Evolutionary conservation across 345 rosid species (phyloP).

Genomic region (Excoecaria agallocha): DNA sequence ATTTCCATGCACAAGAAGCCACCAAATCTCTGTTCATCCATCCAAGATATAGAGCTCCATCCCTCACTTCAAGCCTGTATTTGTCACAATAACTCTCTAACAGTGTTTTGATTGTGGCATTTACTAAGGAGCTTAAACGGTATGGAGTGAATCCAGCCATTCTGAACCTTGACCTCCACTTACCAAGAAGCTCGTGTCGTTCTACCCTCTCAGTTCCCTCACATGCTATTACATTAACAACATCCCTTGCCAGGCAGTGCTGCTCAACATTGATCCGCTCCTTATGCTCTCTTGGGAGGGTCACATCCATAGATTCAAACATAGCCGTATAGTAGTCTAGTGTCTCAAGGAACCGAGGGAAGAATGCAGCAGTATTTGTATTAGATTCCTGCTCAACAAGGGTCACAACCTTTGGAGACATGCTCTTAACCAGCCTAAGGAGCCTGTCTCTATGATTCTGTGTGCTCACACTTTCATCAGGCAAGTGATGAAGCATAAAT

Average conservation of each 20-base stretch:
- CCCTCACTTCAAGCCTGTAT: conserved; percentile 74
- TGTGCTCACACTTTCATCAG: conserved; percentile 85
- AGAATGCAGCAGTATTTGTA: conserved; percentile 80
- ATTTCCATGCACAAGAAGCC: conserved; percentile 88
- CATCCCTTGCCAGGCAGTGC: conserved; percentile 85
- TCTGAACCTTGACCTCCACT: conserved; percentile 75
- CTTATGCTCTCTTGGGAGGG: conserved; percentile 64
- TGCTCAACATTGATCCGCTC: conserved; percentile 85
- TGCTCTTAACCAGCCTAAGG: conserved; percentile 61
- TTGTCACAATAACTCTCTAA: conserved; percentile 54
- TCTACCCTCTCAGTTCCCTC: conserved; percentile 87
- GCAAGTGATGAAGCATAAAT: conserved; percentile 76
- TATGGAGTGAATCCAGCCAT: conserved; percentile 80
- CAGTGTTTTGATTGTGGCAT: conserved; percentile 61
- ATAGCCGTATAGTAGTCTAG: conserved; percentile 72
- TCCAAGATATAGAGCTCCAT: conserved; percentile 76
- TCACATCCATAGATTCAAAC: conserved; percentile 84
- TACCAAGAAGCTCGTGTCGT: conserved; percentile 78
- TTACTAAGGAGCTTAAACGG: conserved; percentile 77
- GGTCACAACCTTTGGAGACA: conserved; percentile 84
- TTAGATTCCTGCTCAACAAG: conserved; percentile 93
- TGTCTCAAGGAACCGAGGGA: conserved; percentile 75
- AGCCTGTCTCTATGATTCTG: conserved; percentile 73
- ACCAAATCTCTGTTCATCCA: conserved; percentile 87
- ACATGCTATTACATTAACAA: conserved; percentile 84